Conservation (phyloP, 352 stramenopile species). For the Phytopythium montanum region DNA sequence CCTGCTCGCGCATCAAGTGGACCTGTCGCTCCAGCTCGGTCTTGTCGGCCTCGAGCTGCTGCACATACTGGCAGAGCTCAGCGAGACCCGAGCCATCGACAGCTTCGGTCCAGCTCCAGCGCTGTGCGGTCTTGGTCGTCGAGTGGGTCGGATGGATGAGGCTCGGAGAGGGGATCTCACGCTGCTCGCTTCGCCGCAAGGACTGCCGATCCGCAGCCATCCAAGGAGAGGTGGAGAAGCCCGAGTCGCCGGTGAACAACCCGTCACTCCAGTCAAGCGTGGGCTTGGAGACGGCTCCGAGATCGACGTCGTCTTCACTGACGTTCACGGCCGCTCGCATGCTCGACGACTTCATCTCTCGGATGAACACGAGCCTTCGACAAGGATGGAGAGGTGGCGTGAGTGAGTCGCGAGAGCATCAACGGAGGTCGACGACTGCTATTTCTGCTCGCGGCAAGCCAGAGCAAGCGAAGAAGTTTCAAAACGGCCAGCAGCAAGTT, state of each 20-base stretch:
- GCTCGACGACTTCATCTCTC: background rate
- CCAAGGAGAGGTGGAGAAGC: background rate
- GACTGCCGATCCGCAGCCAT: background rate
- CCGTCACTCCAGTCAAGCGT: background rate
- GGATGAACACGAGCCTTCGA: background rate
- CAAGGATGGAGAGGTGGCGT: background rate
- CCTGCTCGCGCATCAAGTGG: constrained; percentile 28
- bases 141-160: background rate
- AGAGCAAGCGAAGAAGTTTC: background rate
- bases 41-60: constrained; percentile 47
- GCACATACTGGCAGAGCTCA: constrained; percentile 48
- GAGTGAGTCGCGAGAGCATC: background rate
- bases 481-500: background rate
- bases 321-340: background rate
- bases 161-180: background rate
- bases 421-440: background rate
- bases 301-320: background rate
- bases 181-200: background rate
- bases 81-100: constrained; percentile 17
- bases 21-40: constrained; percentile 37
- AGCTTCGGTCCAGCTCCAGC: constrained; percentile 7
- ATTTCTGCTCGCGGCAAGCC: background rate
- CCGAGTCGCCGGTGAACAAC: background rate
- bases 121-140: background rate
- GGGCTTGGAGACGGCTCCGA: background rate